Evolutionary conservation across 2,329 filamentous ascomycete genomes (phyloP), one percentile per base, ranked within the genome.

Genomic region (Onygena corvina): DNA sequence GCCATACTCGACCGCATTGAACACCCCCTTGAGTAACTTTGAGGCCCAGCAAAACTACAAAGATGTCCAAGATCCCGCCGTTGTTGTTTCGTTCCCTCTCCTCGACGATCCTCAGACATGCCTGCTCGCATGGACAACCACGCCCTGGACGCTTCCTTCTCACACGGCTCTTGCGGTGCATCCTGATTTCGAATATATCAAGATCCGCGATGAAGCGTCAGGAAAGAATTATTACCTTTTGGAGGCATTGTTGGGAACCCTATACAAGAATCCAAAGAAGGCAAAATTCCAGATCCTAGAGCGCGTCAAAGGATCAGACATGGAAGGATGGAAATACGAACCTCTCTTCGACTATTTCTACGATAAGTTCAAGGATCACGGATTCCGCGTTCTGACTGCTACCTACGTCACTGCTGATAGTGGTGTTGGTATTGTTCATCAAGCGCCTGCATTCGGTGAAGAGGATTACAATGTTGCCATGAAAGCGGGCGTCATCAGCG

Each of bases 261-360:
- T 95, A 1, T 95, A 94, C 72, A 95, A 95, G 66, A 87, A 94
- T 57, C 84, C 84, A 5, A 95, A 94, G 72, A 94, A 94, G 72
- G 88, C 88, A 46, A 93, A 94, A 64, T 94, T 81, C 70, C 87
- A 86, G 71, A 74, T 92, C 47, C 64, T 94, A 11, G 77, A 84
- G 54, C 89, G 84, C 60, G 69, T 93, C 57, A 84, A 81, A 68
- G 90, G 90, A 45, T 84, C 80, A 56, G 82, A 88, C 42, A 87
- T 95, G 81, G 70, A 86, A 27, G 87, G 85, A 33, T 93, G 86
- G 85, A 84, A 81, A 63, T 96, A 95, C 62, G 75, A 87, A 65
- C 89, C 90, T 4, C 75, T 89, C 0, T 96, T 95, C 66, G 77
- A 84, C 61, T 95, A 94, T 69, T 90, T 92, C 66, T 84, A 84